Evolutionary conservation across 345 rosid genomes (phyloP).

Genomic region (Citrus inodora): DNA sequence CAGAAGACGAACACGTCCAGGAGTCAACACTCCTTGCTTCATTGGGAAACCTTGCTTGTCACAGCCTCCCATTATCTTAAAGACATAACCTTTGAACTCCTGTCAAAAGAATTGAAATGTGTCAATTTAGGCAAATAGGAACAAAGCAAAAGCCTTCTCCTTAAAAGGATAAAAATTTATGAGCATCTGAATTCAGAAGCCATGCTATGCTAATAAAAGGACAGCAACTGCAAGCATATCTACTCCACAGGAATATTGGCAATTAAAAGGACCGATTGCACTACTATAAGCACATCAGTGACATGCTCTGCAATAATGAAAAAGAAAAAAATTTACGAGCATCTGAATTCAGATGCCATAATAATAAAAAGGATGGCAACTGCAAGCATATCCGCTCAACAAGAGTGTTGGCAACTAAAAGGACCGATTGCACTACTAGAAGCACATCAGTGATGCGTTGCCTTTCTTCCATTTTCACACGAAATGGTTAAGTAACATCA

Average conservation of each 20-base stretch:
- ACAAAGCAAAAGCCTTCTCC: not conserved
- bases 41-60: conserved; percentile 93
- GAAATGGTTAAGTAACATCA: too few relatives aligned
- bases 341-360: not conserved
- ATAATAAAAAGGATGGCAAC: not conserved
- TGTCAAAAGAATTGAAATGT: conserved; percentile 14
- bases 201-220: not conserved
- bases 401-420: not conserved
- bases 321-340: not conserved
- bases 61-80: conserved; percentile 89
- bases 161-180: not conserved
- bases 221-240: not conserved
- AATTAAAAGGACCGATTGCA: not conserved
- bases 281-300: not conserved
- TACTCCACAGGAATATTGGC: not conserved
- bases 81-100: conserved; percentile 86
- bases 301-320: not conserved
- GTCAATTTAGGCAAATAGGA: not conserved
- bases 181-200: not conserved
- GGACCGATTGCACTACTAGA: not conserved
- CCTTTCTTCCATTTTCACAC: not conserved
- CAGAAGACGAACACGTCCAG: conserved; percentile 82
- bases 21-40: conserved; percentile 88
- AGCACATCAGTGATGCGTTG: not conserved
- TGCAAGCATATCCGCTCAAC: not conserved